A percentile compares a stretch with the other conserved stretches of the same genome.
Conservation (phyloP, 2,329 filamentous ascomycete species). For the Diaporthe sp. region DNA sequence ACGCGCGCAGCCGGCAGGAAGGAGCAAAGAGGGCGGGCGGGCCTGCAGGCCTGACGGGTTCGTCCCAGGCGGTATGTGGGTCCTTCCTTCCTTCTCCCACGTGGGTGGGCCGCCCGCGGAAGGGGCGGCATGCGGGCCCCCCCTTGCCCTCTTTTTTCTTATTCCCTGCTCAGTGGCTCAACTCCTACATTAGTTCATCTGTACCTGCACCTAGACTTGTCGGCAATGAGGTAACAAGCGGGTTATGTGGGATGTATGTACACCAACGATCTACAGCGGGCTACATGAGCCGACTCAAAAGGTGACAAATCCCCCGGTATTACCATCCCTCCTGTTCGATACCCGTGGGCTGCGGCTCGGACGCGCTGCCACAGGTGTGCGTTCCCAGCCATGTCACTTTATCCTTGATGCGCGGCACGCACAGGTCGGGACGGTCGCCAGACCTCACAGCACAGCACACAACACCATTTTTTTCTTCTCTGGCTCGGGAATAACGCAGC, state of each 20-base stretch:
- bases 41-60: neutral
- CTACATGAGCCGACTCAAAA: neutral
- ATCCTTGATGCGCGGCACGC: neutral
- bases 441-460: neutral
- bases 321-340: neutral
- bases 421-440: neutral
- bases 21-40: neutral
- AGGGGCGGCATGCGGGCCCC: neutral
- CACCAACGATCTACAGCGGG: neutral
- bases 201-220: too few species aligned
- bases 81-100: neutral
- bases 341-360: neutral
- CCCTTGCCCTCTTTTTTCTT: neutral
- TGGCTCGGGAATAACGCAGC: neutral
- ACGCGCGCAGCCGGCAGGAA: conserved; percentile 10
- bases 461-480: too few species aligned
- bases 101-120: conserved; percentile 24
- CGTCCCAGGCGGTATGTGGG: neutral
- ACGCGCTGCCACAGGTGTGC: too few species aligned
- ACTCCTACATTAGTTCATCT: too few species aligned
- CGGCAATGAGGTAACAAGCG: too few species aligned
- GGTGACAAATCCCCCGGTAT: neutral
- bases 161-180: too few species aligned
- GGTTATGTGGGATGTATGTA: too few species aligned
- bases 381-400: neutral